Evolutionary conservation across 495 filamentous ascomycete species (phyloP), one percentile per base, ranked within the genome.

Genomic region (Trichoderma asperelloides): DNA sequence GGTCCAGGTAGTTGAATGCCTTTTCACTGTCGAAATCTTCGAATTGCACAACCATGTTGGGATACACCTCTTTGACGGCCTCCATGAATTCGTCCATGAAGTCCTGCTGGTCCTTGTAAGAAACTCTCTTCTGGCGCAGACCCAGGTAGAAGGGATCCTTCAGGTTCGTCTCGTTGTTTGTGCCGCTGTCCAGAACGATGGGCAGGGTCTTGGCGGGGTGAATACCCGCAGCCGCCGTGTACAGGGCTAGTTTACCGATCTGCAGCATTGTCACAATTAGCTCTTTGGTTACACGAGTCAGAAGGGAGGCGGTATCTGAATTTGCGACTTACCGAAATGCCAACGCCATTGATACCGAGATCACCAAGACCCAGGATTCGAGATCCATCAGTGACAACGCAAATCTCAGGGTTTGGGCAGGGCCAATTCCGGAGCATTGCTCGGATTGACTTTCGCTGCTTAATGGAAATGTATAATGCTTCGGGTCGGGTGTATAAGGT

Each of bases 1-100:
- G 85, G 76, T 96, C 89, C 49, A 98, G 84, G 63, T 94, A 91
- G 66, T 91, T 90, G 86, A 98, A 98, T 16, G 95, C 95, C 76
- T 86, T 86, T 68, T 86, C 83, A 70, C 93, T 96, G 84, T 98
- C 96, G 80, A 96, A 98, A 70, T 98, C 95, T 79, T 98, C 95
- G 70, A 96, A 98, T 77, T 98, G 95, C 69, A 98, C 91, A 65
- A 98, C 88, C 81, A 98, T 96, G 67, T 91, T 86, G 23, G 93
- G 93, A 87, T 86, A 96, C 68, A 91, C 88, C 74, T 95, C 92
- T 49, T 88, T 90, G 47, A 92, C 84, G 65, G 95, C 95, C 72
- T 87, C 81, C 95, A 98, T 98, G 79, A 98, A 86, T 82, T 98
- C 95, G 72, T 98, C 95, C 84, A 98, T 82, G 77, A 98, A 98